Percentiles rank a stretch among this genome's conserved stretches.
Evolutionary conservation across 345 rosid genomes (phyloP).

Genomic region (Viola odorata): DNA sequence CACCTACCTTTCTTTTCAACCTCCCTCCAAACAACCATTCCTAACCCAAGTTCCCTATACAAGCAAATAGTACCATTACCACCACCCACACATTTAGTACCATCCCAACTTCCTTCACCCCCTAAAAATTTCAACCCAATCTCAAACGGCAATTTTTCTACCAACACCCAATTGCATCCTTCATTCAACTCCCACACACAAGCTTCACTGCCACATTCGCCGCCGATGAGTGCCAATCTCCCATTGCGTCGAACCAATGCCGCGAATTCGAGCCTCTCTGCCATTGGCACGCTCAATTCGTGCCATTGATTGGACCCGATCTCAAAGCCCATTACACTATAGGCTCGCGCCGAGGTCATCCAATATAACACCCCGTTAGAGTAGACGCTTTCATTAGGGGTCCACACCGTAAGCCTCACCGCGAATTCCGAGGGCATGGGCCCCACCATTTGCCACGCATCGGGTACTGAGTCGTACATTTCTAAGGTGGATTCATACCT

Average conservation of each 20-base stretch:
- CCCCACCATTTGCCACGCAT: conserved; percentile 30
- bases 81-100: conserved; percentile 35
- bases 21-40: conserved; percentile 46
- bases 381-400: conserved; percentile 43
- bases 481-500: conserved; percentile 38
- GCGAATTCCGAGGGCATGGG: conserved; percentile 42
- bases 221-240: conserved; percentile 35
- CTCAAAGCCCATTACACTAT: conserved; percentile 40
- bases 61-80: conserved; percentile 34
- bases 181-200: conserved; percentile 39
- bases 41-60: conserved; percentile 45
- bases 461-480: conserved; percentile 33
- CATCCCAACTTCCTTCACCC: conserved; percentile 34
- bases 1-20: conserved; percentile 24
- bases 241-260: conserved; percentile 20
- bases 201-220: conserved; percentile 16
- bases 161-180: conserved; percentile 24
- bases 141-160: conserved; percentile 31
- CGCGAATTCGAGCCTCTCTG: conserved; percentile 48
- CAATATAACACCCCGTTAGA: conserved; percentile 39
- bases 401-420: conserved; percentile 55
- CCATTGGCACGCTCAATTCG: conserved; percentile 37
- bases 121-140: conserved; percentile 31
- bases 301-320: conserved; percentile 36
- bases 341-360: conserved; percentile 58